These are phyloP conservation scores for Exophiala xenobiotica DNA, from an alignment of 2,329 filamentous ascomycete species.

Conservation along the genomic window DNA sequence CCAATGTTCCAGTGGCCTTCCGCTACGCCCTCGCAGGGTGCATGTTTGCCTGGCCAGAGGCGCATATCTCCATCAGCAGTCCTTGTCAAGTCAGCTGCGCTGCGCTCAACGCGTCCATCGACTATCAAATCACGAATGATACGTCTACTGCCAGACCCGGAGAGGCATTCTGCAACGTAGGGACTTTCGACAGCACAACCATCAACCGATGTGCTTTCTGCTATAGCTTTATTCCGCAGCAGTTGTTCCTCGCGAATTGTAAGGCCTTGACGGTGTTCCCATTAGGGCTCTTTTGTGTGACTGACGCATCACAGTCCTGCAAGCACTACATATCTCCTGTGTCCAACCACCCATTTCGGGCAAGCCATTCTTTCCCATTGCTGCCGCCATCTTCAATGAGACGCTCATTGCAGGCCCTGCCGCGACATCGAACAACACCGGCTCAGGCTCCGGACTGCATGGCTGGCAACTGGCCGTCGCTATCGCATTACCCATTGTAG, in stretches of 20 bases:
- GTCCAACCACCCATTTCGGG: constrained; percentile 39
- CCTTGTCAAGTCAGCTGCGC: constrained; percentile 47
- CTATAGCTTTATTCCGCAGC: constrained; percentile 43
- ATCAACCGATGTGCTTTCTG: constrained; percentile 45
- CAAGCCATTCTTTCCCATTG: constrained; percentile 41
- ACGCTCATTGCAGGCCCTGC: constrained; percentile 32
- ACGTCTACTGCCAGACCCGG: constrained; percentile 35
- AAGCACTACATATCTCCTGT: constrained; percentile 48
- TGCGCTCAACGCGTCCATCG: constrained; percentile 30
- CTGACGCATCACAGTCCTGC: constrained; percentile 47
- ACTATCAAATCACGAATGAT: constrained; percentile 34
- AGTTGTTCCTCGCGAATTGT: constrained; percentile 47
- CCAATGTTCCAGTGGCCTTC: constrained; percentile 41
- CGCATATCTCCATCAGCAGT: constrained; percentile 40
- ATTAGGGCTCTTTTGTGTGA: no score
- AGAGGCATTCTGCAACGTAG: constrained; percentile 40
- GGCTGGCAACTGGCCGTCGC: constrained; percentile 39
- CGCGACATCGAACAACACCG: constrained; percentile 24
- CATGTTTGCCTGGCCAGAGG: constrained; percentile 42
- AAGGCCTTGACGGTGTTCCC: constrained; percentile 24
- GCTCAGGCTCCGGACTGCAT: constrained; percentile 25
- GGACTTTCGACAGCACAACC: constrained; percentile 41
- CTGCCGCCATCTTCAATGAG: constrained; percentile 43
- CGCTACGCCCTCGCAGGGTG: constrained; percentile 46
- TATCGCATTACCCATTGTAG: constrained; percentile 46